These are phyloP conservation scores for Plasmodium gaboni DNA, from an alignment of 169 alveolate genomes.

Conservation along the genomic window DNA sequence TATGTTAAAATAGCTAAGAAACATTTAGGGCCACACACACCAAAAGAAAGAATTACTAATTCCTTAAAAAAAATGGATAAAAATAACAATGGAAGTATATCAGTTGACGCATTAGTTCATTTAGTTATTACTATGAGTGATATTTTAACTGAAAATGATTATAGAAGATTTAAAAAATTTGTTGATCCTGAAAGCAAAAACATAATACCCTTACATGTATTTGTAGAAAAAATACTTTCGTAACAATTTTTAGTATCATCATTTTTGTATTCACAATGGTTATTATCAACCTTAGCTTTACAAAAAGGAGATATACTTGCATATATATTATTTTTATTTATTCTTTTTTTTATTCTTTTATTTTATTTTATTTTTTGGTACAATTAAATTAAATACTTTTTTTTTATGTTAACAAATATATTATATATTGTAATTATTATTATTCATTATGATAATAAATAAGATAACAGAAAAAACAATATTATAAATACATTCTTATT, in stretches of 20 bases:
- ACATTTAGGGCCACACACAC: conserved; percentile 44
- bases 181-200: conserved; percentile 41
- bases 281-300: no score
- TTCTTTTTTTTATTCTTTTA: no score
- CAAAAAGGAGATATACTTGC: no score
- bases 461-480: no score
- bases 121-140: conserved; percentile 64
- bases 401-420: neutral
- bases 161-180: conserved; percentile 35
- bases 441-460: no score
- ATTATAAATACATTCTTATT: no score
- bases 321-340: no score
- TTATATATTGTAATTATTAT: no score
- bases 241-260: conserved; percentile 6
- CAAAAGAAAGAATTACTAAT: conserved; percentile 23
- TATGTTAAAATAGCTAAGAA: conserved; percentile 63
- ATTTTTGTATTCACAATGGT: neutral
- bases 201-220: conserved; percentile 27
- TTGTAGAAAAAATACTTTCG: conserved; percentile 41
- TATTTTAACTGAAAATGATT: conserved; percentile 39
- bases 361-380: no score
- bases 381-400: no score
- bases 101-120: conserved; percentile 17
- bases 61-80: conserved; percentile 55
- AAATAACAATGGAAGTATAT: conserved; percentile 19